Evolutionary conservation across 225 moss, liverwort and hornwort genomes (phyloP), one percentile per base, ranked within the genome.

Genomic region (Polytrichum commune): DNA sequence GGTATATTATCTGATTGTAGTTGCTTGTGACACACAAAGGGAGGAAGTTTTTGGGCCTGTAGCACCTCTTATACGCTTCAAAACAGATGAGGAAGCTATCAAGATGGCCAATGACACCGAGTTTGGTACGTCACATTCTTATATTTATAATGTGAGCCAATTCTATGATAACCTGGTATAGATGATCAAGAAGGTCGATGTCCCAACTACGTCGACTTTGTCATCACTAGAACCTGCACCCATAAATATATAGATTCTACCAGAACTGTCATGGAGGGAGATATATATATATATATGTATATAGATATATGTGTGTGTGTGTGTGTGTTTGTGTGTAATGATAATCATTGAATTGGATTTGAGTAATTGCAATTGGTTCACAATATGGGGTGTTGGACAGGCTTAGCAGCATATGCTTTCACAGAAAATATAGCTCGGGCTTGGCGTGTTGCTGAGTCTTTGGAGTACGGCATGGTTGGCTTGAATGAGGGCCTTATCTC

Each of bases 31-130:
- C 20, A 22, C 24, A 24, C 24, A 26, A 81, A 98, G 94, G 76
- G 95, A 98, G 84, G 97, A 98, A 78, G 89, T 98, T 38, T 98
- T 98, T 82, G 97, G 97, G 46, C 97, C 95, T 72, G 95, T 98
- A n/a, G 95, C 97, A 68, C 97, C 95, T 61, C 88, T 98, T 26
- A 70, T 98, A 74, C 91, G 97, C 71, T 98, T 98, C 69, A 91
- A 91, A 54, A 74, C 88, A 55, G 95, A 98, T 61, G 78, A 87
- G 33, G 94, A 95, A 74, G 97, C 91, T 8, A 90, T 98, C 68
- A 84, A 84, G 79, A 82, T 98, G 82, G 97, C 97, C 32, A 98
- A 98, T 71, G 81, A 90, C 72, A 95, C 94, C 60, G 92, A 92
- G 67, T 93, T 76, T 81, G 96, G 93, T 96, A 84, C 54, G 69